Base-by-base conservation (phyloP, 1,139 yeast species). In the Geotrichum klebahnii region DNA sequence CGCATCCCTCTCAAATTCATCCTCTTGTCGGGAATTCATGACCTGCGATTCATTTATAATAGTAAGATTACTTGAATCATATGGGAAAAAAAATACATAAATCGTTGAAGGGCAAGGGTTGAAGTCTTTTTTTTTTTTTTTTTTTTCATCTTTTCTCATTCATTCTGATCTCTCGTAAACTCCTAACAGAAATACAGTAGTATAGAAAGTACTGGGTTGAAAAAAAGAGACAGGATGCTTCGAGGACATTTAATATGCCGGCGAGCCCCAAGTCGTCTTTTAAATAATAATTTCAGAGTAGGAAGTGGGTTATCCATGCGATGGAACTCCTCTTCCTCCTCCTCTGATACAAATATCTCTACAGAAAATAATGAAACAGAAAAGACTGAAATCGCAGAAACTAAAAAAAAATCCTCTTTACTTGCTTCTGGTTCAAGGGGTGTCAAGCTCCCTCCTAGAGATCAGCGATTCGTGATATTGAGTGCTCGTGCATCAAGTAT, bases 401-500 rank as follows among this genome's bases (percentile, higher is more conserved):
- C 38, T n/a, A 22, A 23, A 8, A 29, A 23, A 12, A 14, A n/a
- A 28, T 10, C 12, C 17, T 10, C 41, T 22, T n/a, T 28, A 20
- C 5, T 9, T n/a, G 16, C 32, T 1, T 5, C 32, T 5, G n/a
- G 5, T 40, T 33, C 42, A 12, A 48, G 52, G 10, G 54, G 54
- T 10, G 44, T 48, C 28, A 52, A 52, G 24, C 36, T 48, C 10
- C 51, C 54, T 12, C 54, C 54, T 12, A 40, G 44, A 16, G 51
- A 46, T 14, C 49, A 57, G 35, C 38, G 59, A 9, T 59, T 58
- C 39, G 61, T 63, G 33, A 58, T 63, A 34, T 54, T 63, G 3
- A 64, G 61, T 2, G 65, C 66, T 9, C 44, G 54, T n/a, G 51
- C 56, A 8, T 59, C 66, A 3, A 51, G 59, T 26, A 53, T 63